Evolutionary conservation across 192 early-diverging fungal genomes (phyloP), one percentile per base, ranked within the genome.

Genomic region (Entomortierella lignicola): DNA sequence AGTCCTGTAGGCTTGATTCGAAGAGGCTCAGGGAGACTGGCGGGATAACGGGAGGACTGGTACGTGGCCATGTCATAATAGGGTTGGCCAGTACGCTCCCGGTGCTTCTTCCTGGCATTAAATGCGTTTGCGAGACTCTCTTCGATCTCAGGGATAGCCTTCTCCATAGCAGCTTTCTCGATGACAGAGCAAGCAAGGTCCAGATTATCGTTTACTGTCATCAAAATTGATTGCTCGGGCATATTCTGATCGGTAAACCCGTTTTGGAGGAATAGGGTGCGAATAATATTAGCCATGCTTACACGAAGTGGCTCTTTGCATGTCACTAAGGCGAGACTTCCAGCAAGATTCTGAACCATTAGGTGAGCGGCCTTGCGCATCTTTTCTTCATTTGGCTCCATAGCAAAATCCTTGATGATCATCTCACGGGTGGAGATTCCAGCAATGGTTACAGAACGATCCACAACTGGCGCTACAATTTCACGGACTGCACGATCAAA

Each of bases 111-210:
- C 32, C 98, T 88, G 47, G 84, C 89, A 26, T 84, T 60, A 59
- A 89, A 97, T 29, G 92, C 85, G 8, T 87, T 64, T 13, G 83
- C 81, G 54, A 99, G 84, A n/a, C 85, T 74, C 54, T 95, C 91
- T 81, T 97, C 96, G 48, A 99, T 96, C 67, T 98, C 96, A n/a
- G 92, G 85, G n/a, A 94, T 85, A 1, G 96, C 94, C 63, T 97
- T 97, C 74, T 98, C 96, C 69, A 95, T 94, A 2, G 98, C 96
- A 27, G 96, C 93, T 73, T 96, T 95, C 80, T 99, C 96, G 60
- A 98, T 93, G 30, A 99, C 90, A 0, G 95, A 91, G 75, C 96
- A 98, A 13, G 94, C 96, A 32, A 98, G 85, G 48, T 99, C 98
- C 58, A 98, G 75, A 73, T 99, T 99, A 73, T 98, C 97, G 7